Evolutionary conservation across 1,284 basidiomycete species (phyloP), one percentile per base, ranked within the genome.

Genomic region (Irpex sp.): DNA sequence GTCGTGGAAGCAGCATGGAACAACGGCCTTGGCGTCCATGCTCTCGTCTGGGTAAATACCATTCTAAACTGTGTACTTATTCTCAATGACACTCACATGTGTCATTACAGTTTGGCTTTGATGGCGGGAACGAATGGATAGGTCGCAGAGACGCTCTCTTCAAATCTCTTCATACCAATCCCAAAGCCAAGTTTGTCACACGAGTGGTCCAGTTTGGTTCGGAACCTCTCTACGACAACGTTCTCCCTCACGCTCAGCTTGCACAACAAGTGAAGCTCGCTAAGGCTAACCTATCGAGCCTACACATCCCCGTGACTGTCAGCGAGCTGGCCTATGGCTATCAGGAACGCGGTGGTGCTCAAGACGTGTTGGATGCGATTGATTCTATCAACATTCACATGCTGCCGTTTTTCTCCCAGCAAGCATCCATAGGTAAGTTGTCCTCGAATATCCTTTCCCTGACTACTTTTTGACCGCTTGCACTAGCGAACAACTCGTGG

Each of bases 361-460:
- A 82, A 60, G 76, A 81, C 51, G 85, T 92, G 15, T 77, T 93
- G 59, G 75, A 84, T 64, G 84, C 87, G 0, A 77, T 90, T 34
- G 88, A 92, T 70, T 79, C 82, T 47, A 83, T 93, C 64, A 85
- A 90, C 66, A 83, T 83, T 0, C 89, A 93, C 71, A 88, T 89
- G 78, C 75, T 92, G 48, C 90, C 91, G 4, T 93, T 91, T 77
- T 93, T 93, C 72, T 80, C 82, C 11, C 72, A 78, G 59, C 59
- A 79, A 44, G 88, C 87, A 36, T 85, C 85, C 0, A 86, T 78
- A n/a, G 86, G 87, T 84, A 65, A 64, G 79, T 67, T 15, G 19
- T 11, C 56, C 37, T 19, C 40, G 38, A 21, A 26, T 4, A 1
- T 21, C 17, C n/a, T 11, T 44, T 44, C 48, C 36, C 59, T 26